Evolutionary conservation across 805 yeast genomes (phyloP), one percentile per base, ranked within the genome.

Genomic region (Saitoella complicata): DNA sequence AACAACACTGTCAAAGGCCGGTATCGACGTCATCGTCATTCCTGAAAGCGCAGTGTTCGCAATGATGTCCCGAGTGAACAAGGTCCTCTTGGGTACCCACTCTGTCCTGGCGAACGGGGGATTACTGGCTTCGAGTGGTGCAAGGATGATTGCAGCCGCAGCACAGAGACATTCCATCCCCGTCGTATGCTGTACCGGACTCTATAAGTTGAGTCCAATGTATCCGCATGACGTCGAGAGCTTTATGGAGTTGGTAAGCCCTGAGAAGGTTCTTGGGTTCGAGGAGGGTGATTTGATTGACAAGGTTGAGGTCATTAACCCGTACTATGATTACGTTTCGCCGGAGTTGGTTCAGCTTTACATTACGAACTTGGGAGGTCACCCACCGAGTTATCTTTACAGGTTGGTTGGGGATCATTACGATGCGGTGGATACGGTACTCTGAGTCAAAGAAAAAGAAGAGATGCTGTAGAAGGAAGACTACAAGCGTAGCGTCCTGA

Each of bases 141-240:
- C 83, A 31, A 82, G 94, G 31, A 73, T 86, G 41, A 95, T 86
- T 7, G 87, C 93, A 53, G 95, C 87, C 63, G 83, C 95, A 64
- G 99, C 99, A 31, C 83, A 82, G 58, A 94, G 84, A 57, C 88
- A 83, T 61, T 74, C 76, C 58, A 88, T 95, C n/a, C 98, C 98
- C 0, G 97, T 91, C 5, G 81, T 91, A 59, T 87, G 91, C 1
- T 91, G 87, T 41, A 86, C 96, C 1, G 98, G 97, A 40, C 69
- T 88, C 45, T 91, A 83, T 68, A 91, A 91, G 63, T 70, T 91
- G 42, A 80, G 94, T 7, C 97, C 97, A 32, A 68, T 82, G 43
- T 91, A 91, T 58, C 98, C 96, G 30, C 84, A 80, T 60, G 86
- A 83, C 58, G 73, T 80, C 46, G 88, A 83, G 53, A 76, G 78